These are phyloP conservation scores for Penicillium salamii DNA, from an alignment of 495 filamentous ascomycete genomes.

Conservation along the genomic window DNA sequence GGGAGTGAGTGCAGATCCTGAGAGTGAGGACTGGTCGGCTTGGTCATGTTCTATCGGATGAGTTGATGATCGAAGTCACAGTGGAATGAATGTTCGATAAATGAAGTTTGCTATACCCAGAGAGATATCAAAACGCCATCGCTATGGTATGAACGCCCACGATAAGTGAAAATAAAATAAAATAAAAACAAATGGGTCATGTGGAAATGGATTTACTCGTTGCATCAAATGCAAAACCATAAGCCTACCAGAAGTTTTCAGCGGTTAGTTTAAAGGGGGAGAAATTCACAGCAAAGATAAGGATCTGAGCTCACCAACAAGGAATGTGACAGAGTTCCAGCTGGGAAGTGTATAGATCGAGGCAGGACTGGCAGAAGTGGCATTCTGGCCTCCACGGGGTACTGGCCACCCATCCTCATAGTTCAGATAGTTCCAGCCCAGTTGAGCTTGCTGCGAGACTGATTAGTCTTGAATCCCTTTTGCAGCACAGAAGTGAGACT, in stretches of 20 bases:
- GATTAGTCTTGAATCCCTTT: slow-evolving; percentile 1
- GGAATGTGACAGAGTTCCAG: slow-evolving; percentile 6
- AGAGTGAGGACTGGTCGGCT: no score
- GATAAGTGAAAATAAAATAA: background rate
- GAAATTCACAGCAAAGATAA: no score
- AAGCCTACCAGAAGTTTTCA: no score
- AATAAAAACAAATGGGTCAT: background rate
- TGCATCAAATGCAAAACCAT: slow-evolving; percentile 23
- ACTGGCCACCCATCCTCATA: slow-evolving; percentile 47
- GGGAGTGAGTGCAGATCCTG: no score
- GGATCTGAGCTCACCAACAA: slow-evolving; percentile 13
- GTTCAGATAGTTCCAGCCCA: slow-evolving; percentile 44
- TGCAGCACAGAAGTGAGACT: slow-evolving; percentile 11
- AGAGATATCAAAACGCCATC: slow-evolving; percentile 3
- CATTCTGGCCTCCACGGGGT: slow-evolving; percentile 10
- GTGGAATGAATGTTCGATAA: background rate
- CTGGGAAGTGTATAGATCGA: background rate
- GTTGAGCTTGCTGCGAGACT: slow-evolving; percentile 34
- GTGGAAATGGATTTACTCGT: background rate
- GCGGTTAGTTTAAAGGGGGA: no score
- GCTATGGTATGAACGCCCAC: slow-evolving; percentile 12
- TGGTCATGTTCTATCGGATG: no score
- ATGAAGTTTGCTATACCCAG: background rate
- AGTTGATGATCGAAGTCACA: background rate
- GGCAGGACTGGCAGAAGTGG: background rate